These are phyloP conservation scores for Yamadazyma aaseri DNA, from an alignment of 1,139 yeast species.

Conservation along the genomic window DNA sequence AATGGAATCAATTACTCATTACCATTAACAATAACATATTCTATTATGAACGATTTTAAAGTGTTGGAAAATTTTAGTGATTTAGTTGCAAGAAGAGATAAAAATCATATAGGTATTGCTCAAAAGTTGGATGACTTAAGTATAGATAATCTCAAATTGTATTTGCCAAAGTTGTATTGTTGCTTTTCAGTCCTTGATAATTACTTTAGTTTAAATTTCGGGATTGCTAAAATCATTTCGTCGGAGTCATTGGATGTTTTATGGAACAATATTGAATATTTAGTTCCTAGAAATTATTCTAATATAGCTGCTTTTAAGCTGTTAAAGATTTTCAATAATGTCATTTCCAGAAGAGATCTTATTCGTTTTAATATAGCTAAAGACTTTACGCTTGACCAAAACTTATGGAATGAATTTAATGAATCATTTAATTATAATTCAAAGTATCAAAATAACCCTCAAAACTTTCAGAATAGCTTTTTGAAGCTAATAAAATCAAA, in stretches of 20 bases:
- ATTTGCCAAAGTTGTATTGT: slow-evolving; percentile 51
- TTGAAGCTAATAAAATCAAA: slow-evolving; percentile 20
- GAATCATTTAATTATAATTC: slow-evolving; percentile 2
- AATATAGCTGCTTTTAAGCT: slow-evolving; percentile 17
- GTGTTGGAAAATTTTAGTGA: slow-evolving; percentile 40
- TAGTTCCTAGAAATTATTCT: slow-evolving; percentile 18
- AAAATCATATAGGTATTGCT: slow-evolving; percentile 14
- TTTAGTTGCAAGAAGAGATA: slow-evolving; percentile 11
- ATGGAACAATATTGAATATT: slow-evolving; percentile 14
- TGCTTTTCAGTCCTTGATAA: slow-evolving; percentile 53
- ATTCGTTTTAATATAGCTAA: slow-evolving; percentile 12
- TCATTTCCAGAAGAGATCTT: slow-evolving; percentile 18
- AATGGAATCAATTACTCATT: slow-evolving; percentile 58
- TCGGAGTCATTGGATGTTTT: slow-evolving; percentile 16
- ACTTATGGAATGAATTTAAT: slow-evolving; percentile 7
- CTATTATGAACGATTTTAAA: slow-evolving; percentile 60
- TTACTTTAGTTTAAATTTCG: slow-evolving; percentile 56
- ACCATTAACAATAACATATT: slow-evolving; percentile 52
- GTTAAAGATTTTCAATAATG: slow-evolving; percentile 16
- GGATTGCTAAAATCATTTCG: slow-evolving; percentile 44
- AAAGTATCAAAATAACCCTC: not conserved
- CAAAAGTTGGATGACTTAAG: slow-evolving; percentile 14
- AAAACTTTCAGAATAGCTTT: slow-evolving; percentile 8
- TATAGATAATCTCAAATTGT: slow-evolving; percentile 37
- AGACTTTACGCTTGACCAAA: slow-evolving; percentile 6